Conservation (phyloP, 2,329 filamentous ascomycete species). For the Arthrobotrys iridis region DNA sequence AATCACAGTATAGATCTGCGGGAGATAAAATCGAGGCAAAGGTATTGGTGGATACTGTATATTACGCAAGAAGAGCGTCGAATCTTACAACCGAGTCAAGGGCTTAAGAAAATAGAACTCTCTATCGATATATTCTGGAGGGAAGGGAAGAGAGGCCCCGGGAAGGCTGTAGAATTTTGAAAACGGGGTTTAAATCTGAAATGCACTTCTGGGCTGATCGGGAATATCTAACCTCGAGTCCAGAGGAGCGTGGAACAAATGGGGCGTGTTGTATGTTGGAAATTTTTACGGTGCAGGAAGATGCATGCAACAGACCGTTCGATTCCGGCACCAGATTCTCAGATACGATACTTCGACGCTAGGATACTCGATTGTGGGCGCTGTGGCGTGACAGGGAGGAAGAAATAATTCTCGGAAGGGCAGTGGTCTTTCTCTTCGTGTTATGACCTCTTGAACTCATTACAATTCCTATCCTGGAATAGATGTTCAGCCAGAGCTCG, state of each 20-base stretch:
- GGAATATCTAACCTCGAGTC: not conserved
- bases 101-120: not conserved
- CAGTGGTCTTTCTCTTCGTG: conserved; percentile 8
- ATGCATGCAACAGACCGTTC: not conserved
- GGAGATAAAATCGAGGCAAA: not conserved
- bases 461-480: conserved; percentile 51
- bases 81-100: conserved; percentile 3
- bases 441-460: conserved; percentile 16
- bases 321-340: not conserved
- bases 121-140: not conserved
- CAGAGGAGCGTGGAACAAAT: not conserved
- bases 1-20: not conserved
- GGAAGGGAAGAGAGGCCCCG: not conserved
- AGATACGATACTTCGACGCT: not conserved
- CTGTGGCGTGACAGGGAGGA: not conserved
- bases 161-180: conserved; percentile 2
- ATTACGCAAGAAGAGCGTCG: not conserved
- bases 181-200: not conserved
- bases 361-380: not conserved
- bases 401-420: not conserved
- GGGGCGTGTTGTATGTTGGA: conserved; percentile 28
- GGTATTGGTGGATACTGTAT: not conserved
- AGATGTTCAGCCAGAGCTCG: not conserved
- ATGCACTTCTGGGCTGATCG: not conserved
- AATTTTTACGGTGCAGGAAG: not conserved